A percentile compares a stretch with the other conserved stretches of the same genome.
Evolutionary conservation across 202 grass and related monocot species (phyloP).

Genomic region (Brachypodium distachyon): DNA sequence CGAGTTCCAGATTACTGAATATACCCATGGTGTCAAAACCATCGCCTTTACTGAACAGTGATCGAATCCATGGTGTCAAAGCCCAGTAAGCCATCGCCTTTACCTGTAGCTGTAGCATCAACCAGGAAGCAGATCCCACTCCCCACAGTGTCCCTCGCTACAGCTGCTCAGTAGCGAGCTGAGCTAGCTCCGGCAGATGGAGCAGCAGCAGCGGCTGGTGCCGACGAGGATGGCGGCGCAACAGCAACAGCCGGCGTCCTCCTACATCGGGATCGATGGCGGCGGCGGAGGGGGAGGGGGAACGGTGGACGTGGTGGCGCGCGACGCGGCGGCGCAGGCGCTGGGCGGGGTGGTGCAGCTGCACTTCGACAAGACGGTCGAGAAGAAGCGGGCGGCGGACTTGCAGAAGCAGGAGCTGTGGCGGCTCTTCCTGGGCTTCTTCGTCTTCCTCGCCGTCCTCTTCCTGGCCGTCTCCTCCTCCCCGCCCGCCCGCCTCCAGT

Average conservation of each 20-base stretch:
- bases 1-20: too few relatives aligned
- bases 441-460: slow-evolving; percentile 66
- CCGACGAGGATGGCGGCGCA: background rate
- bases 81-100: too few relatives aligned
- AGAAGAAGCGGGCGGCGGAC: slow-evolving; percentile 87
- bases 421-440: slow-evolving; percentile 87
- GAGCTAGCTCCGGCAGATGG: too few relatives aligned
- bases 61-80: too few relatives aligned
- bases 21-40: too few relatives aligned
- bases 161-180: too few relatives aligned
- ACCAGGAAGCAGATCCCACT: too few relatives aligned
- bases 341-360: slow-evolving; percentile 80
- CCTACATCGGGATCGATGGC: slow-evolving; percentile 10
- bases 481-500: slow-evolving; percentile 47
- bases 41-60: too few relatives aligned
- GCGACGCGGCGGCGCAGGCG: slow-evolving; percentile 62
- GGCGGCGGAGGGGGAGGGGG: too few relatives aligned
- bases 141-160: too few relatives aligned
- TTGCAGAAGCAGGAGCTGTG: slow-evolving; percentile 95
- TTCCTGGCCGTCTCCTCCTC: slow-evolving; percentile 45
- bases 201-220: slow-evolving; percentile 20
- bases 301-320: slow-evolving; percentile 29
- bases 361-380: slow-evolving; percentile 95
- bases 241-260: background rate
- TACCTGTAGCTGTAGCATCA: too few relatives aligned